These are phyloP conservation scores for Lepidium aucheri DNA, from an alignment of 345 rosid species.

Conservation along the genomic window DNA sequence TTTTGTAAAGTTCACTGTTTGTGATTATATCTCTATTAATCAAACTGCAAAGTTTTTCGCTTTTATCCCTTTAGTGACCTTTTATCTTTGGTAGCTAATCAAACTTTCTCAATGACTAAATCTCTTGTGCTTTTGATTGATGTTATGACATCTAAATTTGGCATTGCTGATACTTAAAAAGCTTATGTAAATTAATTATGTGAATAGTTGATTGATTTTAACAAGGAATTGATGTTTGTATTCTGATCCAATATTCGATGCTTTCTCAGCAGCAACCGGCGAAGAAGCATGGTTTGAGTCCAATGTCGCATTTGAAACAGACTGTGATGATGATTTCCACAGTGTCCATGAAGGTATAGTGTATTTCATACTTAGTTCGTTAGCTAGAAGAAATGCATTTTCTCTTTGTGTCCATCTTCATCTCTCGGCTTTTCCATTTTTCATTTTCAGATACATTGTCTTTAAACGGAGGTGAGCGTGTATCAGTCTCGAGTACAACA, in stretches of 20 bases:
- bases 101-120: background rate
- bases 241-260: background rate
- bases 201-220: background rate
- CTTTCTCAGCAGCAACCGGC: conserved; percentile 40
- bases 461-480: conserved; percentile 46
- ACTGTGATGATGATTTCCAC: conserved; percentile 77
- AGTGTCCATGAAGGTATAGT: conserved; percentile 76
- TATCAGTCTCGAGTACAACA: conserved; percentile 38
- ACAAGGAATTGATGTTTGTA: background rate
- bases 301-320: conserved; percentile 57
- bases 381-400: background rate
- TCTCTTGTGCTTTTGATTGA: background rate
- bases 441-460: conserved; percentile 54
- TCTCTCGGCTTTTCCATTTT: background rate
- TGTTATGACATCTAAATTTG: background rate
- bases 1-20: background rate
- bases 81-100: background rate
- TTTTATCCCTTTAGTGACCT: background rate
- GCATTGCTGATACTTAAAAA: no score
- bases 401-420: background rate
- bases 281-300: conserved; percentile 81
- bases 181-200: background rate
- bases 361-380: background rate
- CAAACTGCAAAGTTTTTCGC: background rate
- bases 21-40: background rate